Evolutionary conservation across 1,139 yeast species (phyloP).

Genomic region (Trichomonascaceae sp.): DNA sequence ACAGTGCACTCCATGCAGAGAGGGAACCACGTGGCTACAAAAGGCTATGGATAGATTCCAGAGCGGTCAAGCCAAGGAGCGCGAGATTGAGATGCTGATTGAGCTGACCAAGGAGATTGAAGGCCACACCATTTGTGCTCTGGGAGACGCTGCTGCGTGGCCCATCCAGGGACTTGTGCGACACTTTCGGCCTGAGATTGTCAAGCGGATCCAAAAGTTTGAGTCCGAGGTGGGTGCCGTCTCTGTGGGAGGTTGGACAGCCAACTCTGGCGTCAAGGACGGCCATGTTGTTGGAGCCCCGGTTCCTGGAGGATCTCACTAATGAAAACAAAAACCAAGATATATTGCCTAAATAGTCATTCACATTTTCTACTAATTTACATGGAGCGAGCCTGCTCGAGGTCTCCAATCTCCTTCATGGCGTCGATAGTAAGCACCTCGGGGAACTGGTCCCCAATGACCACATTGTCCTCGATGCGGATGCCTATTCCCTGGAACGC

Average conservation of each 20-base stretch:
- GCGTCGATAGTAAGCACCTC: constrained; percentile 70
- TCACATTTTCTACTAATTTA: not conserved
- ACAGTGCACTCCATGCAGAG: constrained; percentile 91
- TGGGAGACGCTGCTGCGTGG: constrained; percentile 92
- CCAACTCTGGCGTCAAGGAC: constrained; percentile 44
- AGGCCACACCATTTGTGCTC: constrained; percentile 83
- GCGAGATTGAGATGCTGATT: constrained; percentile 69
- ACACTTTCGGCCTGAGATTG: constrained; percentile 71
- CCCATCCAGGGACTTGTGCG: constrained; percentile 79
- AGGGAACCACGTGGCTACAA: constrained; percentile 77
- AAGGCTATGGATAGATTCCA: constrained; percentile 75
- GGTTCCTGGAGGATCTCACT: constrained; percentile 16
- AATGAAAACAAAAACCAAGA: not conserved
- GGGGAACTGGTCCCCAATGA: constrained; percentile 45
- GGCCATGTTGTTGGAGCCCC: constrained; percentile 59
- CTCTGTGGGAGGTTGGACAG: constrained; percentile 68
- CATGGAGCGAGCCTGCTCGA: constrained; percentile 31
- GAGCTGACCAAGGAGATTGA: constrained; percentile 77
- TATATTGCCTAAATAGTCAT: constrained; percentile 1
- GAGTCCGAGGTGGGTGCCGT: constrained; percentile 33
- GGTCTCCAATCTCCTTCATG: constrained; percentile 69
- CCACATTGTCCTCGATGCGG: constrained; percentile 80
- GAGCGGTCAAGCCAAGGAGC: constrained; percentile 62
- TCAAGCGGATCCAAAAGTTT: constrained; percentile 51
- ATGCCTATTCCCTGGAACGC: constrained; percentile 84